Evolutionary conservation across 2,329 filamentous ascomycete genomes (phyloP).

Genomic region (Phialophora chinensis): DNA sequence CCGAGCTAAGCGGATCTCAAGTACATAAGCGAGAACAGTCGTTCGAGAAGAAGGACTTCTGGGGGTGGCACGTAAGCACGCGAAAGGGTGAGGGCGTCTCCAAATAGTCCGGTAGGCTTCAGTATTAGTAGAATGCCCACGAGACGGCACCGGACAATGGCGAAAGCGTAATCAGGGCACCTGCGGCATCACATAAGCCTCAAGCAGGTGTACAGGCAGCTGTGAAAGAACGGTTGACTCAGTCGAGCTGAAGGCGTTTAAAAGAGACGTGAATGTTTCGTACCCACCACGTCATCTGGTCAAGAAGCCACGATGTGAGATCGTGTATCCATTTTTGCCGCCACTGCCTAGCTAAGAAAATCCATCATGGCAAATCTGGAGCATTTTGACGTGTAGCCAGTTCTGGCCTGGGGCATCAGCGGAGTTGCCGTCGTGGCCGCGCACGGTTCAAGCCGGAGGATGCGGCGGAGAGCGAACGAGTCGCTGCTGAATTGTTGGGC

Average conservation of each 20-base stretch:
- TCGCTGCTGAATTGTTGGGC: conserved; percentile 13
- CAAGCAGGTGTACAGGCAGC: conserved; percentile 17
- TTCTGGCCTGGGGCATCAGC: conserved; percentile 2
- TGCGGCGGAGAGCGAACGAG: conserved; percentile 6
- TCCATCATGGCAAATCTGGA: conserved; percentile 11
- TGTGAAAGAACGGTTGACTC: not conserved
- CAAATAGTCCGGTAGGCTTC: not conserved
- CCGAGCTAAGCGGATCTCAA: conserved; percentile 7
- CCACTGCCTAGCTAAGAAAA: conserved; percentile 12
- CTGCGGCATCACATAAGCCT: conserved; percentile 18
- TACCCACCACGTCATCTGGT: conserved; percentile 26
- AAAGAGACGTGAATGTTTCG: conserved; percentile 1
- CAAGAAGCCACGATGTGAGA: conserved; percentile 24
- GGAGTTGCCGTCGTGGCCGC: conserved; percentile 11
- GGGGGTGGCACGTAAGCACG: conserved; percentile 22
- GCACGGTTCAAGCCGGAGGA: not conserved
- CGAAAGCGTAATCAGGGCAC: conserved; percentile 3
- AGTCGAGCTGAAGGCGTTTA: conserved; percentile 9
- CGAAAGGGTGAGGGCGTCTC: conserved; percentile 10
- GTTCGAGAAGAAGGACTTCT: conserved; percentile 7
- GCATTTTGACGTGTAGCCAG: conserved; percentile 2
- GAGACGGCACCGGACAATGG: not conserved
- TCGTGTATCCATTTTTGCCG: conserved; percentile 18
- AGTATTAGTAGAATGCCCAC: conserved; percentile 7
- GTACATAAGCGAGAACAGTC: conserved; percentile 4